Evolutionary conservation across 768 basidiomycete species (phyloP).

Genomic region (Sistotremastrum suecicum): DNA sequence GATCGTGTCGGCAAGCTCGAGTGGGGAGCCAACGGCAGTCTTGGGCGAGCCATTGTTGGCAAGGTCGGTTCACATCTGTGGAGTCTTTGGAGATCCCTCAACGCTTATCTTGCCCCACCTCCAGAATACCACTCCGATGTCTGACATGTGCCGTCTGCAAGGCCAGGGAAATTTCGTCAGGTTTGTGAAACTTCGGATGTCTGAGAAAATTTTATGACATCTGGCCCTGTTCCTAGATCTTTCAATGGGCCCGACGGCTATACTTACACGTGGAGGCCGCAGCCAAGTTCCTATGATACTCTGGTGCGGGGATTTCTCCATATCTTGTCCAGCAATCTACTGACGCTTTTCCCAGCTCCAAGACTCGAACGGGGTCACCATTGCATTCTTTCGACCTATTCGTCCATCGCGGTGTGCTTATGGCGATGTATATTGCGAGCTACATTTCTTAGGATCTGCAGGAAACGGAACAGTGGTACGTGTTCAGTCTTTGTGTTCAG

Average conservation of each 20-base stretch:
- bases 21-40: constrained; percentile 71
- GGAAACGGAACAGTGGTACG: constrained; percentile 72
- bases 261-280: constrained; percentile 71
- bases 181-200: too few species aligned
- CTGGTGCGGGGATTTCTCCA: constrained; percentile 26
- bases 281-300: constrained; percentile 39
- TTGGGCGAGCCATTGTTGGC: constrained; percentile 75
- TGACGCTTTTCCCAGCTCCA: constrained; percentile 37
- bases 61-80: constrained; percentile 34
- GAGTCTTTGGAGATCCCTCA: constrained; percentile 2
- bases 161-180: too few species aligned
- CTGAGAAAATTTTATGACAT: too few species aligned
- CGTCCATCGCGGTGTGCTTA: constrained; percentile 70
- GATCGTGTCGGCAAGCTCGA: constrained; percentile 82
- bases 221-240: constrained; percentile 44
- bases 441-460: constrained; percentile 67
- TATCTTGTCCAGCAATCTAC: constrained; percentile 7
- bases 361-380: constrained; percentile 51
- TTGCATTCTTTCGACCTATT: constrained; percentile 71
- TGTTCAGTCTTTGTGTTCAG: constrained; percentile 4
- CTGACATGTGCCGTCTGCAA: constrained; percentile 52
- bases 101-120: constrained; percentile 6
- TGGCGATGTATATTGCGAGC: constrained; percentile 76
- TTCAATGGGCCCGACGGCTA: constrained; percentile 73
- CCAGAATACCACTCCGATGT: constrained; percentile 69